phyloP scores from a whole-genome alignment of 2,329 filamentous ascomycete species.

The Aureobasidium sp. region DNA sequence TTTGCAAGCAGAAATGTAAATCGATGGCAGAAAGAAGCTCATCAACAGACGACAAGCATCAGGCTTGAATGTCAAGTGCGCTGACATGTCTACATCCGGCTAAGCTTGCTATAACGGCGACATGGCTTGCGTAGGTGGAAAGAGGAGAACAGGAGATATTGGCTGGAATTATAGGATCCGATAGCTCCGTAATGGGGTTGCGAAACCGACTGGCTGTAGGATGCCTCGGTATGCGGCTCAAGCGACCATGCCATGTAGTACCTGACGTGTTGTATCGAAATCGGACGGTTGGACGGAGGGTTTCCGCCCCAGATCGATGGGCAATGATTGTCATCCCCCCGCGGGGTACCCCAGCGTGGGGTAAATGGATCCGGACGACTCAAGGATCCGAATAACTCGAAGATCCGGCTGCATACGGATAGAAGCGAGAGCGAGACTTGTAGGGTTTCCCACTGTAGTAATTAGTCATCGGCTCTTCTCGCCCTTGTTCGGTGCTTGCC shows the following conservation, averaged over 20 bases:
- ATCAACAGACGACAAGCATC: conserved; percentile 1
- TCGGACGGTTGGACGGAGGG: background rate
- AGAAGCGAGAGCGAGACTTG: background rate
- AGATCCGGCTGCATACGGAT: background rate
- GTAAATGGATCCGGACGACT: background rate
- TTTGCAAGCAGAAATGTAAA: background rate
- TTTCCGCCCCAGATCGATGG: background rate
- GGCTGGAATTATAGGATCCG: background rate
- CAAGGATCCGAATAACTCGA: background rate
- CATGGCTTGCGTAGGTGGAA: background rate
- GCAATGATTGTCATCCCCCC: background rate
- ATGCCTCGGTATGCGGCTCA: conserved; percentile 3
- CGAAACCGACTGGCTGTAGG: background rate
- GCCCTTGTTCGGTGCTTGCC: background rate
- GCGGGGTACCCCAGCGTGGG: conserved; percentile 8
- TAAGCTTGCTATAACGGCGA: background rate
- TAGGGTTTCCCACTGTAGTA: background rate
- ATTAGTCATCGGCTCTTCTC: background rate
- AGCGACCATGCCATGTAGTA: background rate
- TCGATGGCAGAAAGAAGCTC: background rate
- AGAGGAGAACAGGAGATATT: background rate
- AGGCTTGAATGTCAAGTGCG: background rate
- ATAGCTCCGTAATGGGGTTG: background rate
- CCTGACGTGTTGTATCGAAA: background rate
- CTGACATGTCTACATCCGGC: background rate